phyloP scores from a whole-genome alignment of 2,329 filamentous ascomycete genomes.

The Cladosporium sp. region DNA sequence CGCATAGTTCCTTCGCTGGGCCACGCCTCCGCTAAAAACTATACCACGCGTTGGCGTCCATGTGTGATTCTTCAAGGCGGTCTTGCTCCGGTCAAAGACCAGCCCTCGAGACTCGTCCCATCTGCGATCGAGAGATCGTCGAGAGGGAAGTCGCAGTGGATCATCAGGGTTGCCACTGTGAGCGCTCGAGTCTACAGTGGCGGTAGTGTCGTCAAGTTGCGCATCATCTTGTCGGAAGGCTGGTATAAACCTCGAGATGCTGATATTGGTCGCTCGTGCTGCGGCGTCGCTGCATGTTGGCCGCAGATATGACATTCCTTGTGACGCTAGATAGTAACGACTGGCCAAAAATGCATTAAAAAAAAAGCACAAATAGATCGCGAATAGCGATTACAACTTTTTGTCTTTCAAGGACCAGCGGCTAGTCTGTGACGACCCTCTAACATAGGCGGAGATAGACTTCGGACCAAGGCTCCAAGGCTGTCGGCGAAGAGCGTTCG shows the following conservation, averaged over 20 bases:
- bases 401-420: neutral
- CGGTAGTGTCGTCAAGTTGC: neutral
- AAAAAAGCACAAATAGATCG: too few relatives aligned
- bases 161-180: too few relatives aligned
- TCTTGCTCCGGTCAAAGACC: slow-evolving; percentile 14
- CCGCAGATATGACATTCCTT: slow-evolving; percentile 13
- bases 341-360: too few relatives aligned
- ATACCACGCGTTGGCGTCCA: slow-evolving; percentile 5
- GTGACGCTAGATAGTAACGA: neutral
- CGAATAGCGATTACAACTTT: too few relatives aligned
- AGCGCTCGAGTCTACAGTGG: neutral
- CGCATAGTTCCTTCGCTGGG: slow-evolving; percentile 5
- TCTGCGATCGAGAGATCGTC: slow-evolving; percentile 24
- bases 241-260: slow-evolving; percentile 2
- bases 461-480: too few relatives aligned
- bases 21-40: neutral
- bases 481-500: neutral
- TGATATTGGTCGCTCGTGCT: slow-evolving; percentile 5
- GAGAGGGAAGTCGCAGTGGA: slow-evolving; percentile 20
- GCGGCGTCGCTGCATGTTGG: slow-evolving; percentile 12
- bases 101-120: slow-evolving; percentile 28
- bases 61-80: neutral
- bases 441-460: too few relatives aligned
- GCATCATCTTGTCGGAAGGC: slow-evolving; percentile 2
- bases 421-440: neutral